Conservation (phyloP, 495 filamentous ascomycete species). For the Aspergillus sclerotiicarbonarius region DNA sequence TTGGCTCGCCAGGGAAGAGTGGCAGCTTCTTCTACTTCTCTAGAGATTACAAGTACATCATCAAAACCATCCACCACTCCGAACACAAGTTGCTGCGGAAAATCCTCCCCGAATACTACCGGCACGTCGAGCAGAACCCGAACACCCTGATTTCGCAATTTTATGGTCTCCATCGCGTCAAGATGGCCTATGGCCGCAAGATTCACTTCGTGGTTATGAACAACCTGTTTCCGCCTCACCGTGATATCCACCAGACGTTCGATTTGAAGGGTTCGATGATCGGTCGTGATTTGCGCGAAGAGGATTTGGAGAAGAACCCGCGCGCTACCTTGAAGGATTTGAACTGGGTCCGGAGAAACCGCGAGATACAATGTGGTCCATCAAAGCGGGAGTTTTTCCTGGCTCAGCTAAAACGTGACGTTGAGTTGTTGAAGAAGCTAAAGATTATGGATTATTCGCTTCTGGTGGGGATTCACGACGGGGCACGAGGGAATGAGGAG, state of each 20-base stretch:
- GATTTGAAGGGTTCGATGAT: slow-evolving; percentile 98
- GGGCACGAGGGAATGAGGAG: slow-evolving; percentile 86
- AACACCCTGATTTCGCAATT: slow-evolving; percentile 98
- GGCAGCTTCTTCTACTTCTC: slow-evolving; percentile 99
- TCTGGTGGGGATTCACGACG: slow-evolving; percentile 89
- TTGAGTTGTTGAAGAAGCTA: slow-evolving; percentile 75
- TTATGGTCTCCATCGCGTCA: slow-evolving; percentile 95
- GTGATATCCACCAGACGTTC: slow-evolving; percentile 96
- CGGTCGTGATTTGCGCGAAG: slow-evolving; percentile 85
- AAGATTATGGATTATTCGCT: slow-evolving; percentile 99
- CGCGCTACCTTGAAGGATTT: slow-evolving; percentile 93
- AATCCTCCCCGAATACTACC: slow-evolving; percentile 89
- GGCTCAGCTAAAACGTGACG: slow-evolving; percentile 83
- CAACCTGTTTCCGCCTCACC: slow-evolving; percentile 95
- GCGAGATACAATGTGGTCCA: slow-evolving; percentile 83
- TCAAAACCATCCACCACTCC: slow-evolving; percentile 97
- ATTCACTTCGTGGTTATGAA: slow-evolving; percentile 99
- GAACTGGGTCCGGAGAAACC: slow-evolving; percentile 88
- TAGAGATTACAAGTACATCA: slow-evolving; percentile 99
- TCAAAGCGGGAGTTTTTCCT: slow-evolving; percentile 83
- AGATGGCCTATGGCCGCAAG: slow-evolving; percentile 97
- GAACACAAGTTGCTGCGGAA: slow-evolving; percentile 95
- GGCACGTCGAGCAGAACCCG: slow-evolving; percentile 88
- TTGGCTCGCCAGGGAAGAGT: slow-evolving; percentile 96
- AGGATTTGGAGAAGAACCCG: slow-evolving; percentile 82